Percentiles rank a stretch among this genome's conserved stretches.
Evolutionary conservation across 1,284 basidiomycete species (phyloP).

Genomic region (Neonothopanus nambi): DNA sequence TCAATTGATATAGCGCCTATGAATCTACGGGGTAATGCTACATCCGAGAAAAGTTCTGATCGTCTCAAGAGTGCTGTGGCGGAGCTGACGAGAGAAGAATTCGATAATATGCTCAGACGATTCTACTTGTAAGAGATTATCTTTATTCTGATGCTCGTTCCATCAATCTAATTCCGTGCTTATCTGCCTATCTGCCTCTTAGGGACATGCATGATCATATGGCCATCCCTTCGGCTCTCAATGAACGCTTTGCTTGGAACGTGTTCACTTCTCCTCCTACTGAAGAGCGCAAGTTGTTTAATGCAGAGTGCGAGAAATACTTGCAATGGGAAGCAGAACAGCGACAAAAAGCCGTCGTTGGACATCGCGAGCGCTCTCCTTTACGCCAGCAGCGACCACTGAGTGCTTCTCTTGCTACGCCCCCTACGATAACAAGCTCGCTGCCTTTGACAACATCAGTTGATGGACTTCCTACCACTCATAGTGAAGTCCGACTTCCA

Average conservation of each 20-base stretch:
- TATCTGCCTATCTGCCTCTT: slow-evolving; percentile 4
- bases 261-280: slow-evolving; percentile 35
- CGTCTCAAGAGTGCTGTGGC: slow-evolving; percentile 39
- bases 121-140: slow-evolving; percentile 69
- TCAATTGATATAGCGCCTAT: slow-evolving; percentile 22
- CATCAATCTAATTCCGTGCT: neutral
- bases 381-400: slow-evolving; percentile 1
- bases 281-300: slow-evolving; percentile 54
- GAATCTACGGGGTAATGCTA: neutral
- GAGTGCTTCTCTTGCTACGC: slow-evolving; percentile 6
- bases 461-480: slow-evolving; percentile 2
- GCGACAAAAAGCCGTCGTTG: slow-evolving; percentile 3
- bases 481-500: neutral
- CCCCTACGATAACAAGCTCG: neutral
- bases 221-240: slow-evolving; percentile 42
- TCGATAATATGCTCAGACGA: slow-evolving; percentile 51
- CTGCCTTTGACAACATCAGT: neutral
- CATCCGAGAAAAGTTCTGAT: slow-evolving; percentile 15
- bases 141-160: neutral
- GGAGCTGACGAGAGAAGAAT: slow-evolving; percentile 55
- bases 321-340: slow-evolving; percentile 41
- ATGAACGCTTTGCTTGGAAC: slow-evolving; percentile 50
- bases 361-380: slow-evolving; percentile 9
- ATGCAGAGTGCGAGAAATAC: slow-evolving; percentile 55
- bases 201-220: slow-evolving; percentile 69